A percentile compares a stretch with the other conserved stretches of the same genome.
Evolutionary conservation across 352 stramenopile genomes (phyloP).

Genomic region (Nothophytophthora sp.): DNA sequence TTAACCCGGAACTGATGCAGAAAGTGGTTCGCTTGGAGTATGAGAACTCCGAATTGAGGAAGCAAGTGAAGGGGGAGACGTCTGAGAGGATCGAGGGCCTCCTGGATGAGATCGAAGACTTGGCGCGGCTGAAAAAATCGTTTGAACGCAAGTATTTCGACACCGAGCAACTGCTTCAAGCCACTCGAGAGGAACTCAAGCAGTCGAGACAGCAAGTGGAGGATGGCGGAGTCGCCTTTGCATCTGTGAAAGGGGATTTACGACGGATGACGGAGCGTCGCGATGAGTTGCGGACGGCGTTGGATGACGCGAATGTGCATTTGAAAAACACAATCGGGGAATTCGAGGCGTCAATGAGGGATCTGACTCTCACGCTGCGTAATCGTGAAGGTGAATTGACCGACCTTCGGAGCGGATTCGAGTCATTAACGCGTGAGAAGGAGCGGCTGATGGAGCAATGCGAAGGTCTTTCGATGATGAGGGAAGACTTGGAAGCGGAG

Average conservation of each 20-base stretch:
- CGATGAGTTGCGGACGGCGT: no score
- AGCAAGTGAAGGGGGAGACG: conserved; percentile 53
- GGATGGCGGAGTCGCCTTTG: conserved; percentile 4
- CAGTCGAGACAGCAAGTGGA: conserved; percentile 11
- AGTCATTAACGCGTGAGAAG: conserved; percentile 2
- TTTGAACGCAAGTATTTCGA: conserved; percentile 78
- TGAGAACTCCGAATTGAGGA: conserved; percentile 57
- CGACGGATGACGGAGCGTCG: no score
- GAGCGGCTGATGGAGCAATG: conserved; percentile 7
- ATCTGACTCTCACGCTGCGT: conserved; percentile 2
- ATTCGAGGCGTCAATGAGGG: no score
- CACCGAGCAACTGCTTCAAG: conserved; percentile 31
- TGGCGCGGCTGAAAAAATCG: conserved; percentile 61
- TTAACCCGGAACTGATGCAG: conserved; percentile 72
- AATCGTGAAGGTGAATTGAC: conserved; percentile 5
- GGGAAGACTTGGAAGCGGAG: conserved; percentile 3
- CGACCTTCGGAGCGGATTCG: not conserved
- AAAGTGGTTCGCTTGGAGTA: conserved; percentile 56
- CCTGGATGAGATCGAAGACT: conserved; percentile 55
- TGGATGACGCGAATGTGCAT: no score
- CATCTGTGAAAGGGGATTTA: no score
- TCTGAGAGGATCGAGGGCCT: conserved; percentile 55
- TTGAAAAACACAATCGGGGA: no score
- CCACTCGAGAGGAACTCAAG: conserved; percentile 25
- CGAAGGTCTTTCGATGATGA: not conserved